Evolutionary conservation across 176 grass and related monocot species (phyloP).

Genomic region (Aechmea fasciata): DNA sequence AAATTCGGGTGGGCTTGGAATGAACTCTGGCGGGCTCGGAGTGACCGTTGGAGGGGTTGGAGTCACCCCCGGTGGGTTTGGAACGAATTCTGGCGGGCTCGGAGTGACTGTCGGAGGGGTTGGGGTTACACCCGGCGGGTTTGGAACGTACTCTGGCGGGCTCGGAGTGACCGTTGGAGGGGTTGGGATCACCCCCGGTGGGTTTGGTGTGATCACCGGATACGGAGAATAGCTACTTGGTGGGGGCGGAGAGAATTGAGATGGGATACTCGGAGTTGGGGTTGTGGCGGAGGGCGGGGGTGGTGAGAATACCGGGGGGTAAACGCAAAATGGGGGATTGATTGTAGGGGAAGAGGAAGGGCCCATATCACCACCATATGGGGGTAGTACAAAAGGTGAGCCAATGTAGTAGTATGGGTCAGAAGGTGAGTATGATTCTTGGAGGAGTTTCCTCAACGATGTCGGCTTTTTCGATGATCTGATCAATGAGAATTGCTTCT

Average conservation of each 20-base stretch:
- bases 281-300: constrained; percentile 14
- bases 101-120: constrained; percentile 3
- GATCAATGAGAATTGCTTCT: background rate
- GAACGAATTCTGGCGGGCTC: constrained; percentile 4
- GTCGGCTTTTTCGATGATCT: background rate
- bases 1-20: constrained; percentile 12
- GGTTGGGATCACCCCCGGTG: constrained; percentile 17
- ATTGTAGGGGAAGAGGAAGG: constrained; percentile 12
- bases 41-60: constrained; percentile 11
- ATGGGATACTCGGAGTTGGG: constrained; percentile 13
- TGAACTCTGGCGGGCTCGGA: constrained; percentile 13
- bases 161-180: background rate
- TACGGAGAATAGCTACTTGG: background rate
- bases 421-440: constrained; percentile 28
- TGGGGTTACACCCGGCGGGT: constrained; percentile 18
- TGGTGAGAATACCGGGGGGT: constrained; percentile 21
- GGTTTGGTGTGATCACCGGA: constrained; percentile 1
- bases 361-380: constrained; percentile 32
- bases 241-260: constrained; percentile 27
- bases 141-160: constrained; percentile 11
- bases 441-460: constrained; percentile 12
- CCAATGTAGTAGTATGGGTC: constrained; percentile 24
- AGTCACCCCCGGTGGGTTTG: constrained; percentile 13
- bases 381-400: constrained; percentile 37
- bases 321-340: constrained; percentile 29